Evolutionary conservation across 805 yeast species (phyloP).

Genomic region (Wickerhamiella bombiphila): DNA sequence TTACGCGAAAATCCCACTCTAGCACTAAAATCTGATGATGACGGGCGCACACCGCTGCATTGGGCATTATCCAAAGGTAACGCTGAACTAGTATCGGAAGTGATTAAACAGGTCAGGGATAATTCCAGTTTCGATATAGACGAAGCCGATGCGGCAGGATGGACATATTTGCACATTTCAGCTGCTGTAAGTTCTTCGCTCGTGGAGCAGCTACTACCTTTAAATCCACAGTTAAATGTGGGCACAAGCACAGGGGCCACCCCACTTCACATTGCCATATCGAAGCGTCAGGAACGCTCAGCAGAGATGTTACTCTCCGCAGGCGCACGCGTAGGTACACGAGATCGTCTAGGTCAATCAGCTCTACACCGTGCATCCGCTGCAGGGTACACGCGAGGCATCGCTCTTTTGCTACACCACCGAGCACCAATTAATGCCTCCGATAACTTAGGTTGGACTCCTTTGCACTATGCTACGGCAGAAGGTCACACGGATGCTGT

Average conservation of each 20-base stretch:
- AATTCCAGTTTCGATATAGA: slow-evolving; percentile 40
- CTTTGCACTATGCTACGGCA: slow-evolving; percentile 78
- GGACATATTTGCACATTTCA: slow-evolving; percentile 82
- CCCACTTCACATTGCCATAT: slow-evolving; percentile 58
- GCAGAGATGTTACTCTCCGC: slow-evolving; percentile 41
- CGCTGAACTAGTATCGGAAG: slow-evolving; percentile 33
- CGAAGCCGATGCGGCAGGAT: slow-evolving; percentile 62
- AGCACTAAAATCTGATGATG: slow-evolving; percentile 35
- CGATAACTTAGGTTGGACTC: slow-evolving; percentile 64
- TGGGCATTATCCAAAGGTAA: slow-evolving; percentile 72
- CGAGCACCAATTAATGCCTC: slow-evolving; percentile 52
- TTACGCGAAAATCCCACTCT: slow-evolving; percentile 6
- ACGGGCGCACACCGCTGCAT: slow-evolving; percentile 67
- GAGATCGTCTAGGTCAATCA: slow-evolving; percentile 50
- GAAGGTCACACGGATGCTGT: slow-evolving; percentile 81
- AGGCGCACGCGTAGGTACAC: slow-evolving; percentile 46
- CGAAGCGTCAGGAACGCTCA: slow-evolving; percentile 46
- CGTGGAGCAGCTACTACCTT: slow-evolving; percentile 31
- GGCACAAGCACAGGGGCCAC: slow-evolving; percentile 54
- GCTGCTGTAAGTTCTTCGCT: slow-evolving; percentile 59
- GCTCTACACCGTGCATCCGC: slow-evolving; percentile 79
- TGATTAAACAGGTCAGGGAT: slow-evolving; percentile 27
- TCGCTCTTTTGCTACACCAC: slow-evolving; percentile 38
- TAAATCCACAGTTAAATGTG: slow-evolving; percentile 37
- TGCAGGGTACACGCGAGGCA: slow-evolving; percentile 47